Base-by-base conservation (phyloP, 108 stramenopile genomes). In the Mayamaea pseudoterrestris region DNA sequence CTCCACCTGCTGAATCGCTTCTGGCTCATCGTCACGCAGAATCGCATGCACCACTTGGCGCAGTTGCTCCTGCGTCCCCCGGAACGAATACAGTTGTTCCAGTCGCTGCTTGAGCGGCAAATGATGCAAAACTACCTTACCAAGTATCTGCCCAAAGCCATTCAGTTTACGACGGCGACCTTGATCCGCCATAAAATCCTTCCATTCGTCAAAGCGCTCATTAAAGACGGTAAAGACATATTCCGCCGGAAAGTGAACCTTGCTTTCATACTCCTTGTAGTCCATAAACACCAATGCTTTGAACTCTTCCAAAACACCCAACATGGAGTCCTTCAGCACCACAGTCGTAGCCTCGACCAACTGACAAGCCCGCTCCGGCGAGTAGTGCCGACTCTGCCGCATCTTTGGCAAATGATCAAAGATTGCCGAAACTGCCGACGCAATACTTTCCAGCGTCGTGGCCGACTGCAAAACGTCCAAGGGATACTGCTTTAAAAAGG, bases 401-500 rank as follows among this genome's bases (percentile, higher is more conserved):
- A 93, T 63, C 73, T 90, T 95, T 17, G 69, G 70, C n/a, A 93
- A 53, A 56, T 82, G 71, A 53, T 80, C 77, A 63, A 95, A 92
- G 13, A 87, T 55, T 2, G 50, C 51, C 36, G 79, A 76, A 22
- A 84, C 42, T 1, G 80, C 68, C 11, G 39, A 35, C 0, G 64
- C 62, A 30, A 92, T 55, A 39, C 69, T 68, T 24, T 62, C 63
- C 41, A 79, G 78, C 43, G 80, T 78, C 30, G 84, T 34, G 0
- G 93, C 90, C 8, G 87, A 55, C 25, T 83, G 80, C 17, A 94
- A 69, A 0, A 63, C 53, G 11, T 62, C 65, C 0, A 88, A 65
- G 25, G 93, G 96, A 43, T 90, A 93, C 7, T 53, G 41, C 41
- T 73, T 66, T n/a, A 97, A 65, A 61, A 92, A 93, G 44, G 74